Conservation (phyloP, 768 basidiomycete species). For the Boletus pseudo-olivaceus region DNA sequence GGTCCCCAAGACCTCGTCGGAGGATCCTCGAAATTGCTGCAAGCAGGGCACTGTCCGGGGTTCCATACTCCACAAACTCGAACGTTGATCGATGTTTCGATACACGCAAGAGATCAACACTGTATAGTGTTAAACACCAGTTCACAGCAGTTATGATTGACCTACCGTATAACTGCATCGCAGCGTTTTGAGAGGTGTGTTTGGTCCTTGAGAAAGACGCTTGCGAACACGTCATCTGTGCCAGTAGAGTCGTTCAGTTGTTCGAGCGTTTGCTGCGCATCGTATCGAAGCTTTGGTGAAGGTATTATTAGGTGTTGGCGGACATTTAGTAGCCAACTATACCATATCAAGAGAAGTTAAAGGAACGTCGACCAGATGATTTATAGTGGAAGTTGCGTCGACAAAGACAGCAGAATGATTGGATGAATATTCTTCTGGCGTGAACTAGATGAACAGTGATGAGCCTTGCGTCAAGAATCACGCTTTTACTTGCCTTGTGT, state of each 20-base stretch:
- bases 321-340: constrained; percentile 15
- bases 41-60: constrained; percentile 52
- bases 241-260: constrained; percentile 47
- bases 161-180: constrained; percentile 67
- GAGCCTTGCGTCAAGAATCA: not conserved
- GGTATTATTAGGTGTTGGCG: not conserved
- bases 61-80: constrained; percentile 51
- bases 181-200: constrained; percentile 64
- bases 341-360: constrained; percentile 77
- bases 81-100: constrained; percentile 43
- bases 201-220: constrained; percentile 71
- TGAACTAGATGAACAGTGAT: constrained; percentile 42
- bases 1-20: constrained; percentile 68
- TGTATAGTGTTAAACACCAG: constrained; percentile 23
- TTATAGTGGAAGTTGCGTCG: constrained; percentile 72
- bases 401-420: constrained; percentile 63
- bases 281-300: constrained; percentile 59
- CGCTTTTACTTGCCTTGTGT: constrained; percentile 44
- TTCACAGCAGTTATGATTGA: constrained; percentile 4
- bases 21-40: constrained; percentile 48
- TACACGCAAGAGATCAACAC: constrained; percentile 45
- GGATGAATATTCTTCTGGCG: constrained; percentile 52
- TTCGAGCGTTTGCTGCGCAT: constrained; percentile 73
- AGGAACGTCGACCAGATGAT: constrained; percentile 75
- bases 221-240: constrained; percentile 60